phyloP scores from a whole-genome alignment of 805 yeast species.

The Myxozyma geophila region DNA sequence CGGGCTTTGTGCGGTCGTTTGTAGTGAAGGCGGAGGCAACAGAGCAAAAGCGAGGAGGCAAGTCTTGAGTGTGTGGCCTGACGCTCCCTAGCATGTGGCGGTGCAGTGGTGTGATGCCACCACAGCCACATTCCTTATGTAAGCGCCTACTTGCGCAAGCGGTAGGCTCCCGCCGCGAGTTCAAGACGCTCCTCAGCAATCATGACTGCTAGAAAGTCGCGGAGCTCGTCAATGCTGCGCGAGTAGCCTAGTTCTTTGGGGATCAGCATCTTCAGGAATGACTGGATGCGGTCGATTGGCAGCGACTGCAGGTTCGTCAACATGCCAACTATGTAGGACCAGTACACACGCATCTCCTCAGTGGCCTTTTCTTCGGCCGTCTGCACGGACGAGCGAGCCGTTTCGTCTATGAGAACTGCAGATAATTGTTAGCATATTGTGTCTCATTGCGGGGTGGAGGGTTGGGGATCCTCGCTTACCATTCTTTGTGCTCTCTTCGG shows the following conservation, averaged over 20 bases:
- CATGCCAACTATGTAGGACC: conserved; percentile 60
- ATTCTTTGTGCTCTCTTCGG: conserved; percentile 36
- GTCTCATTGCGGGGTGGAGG: not conserved
- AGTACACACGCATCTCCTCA: conserved; percentile 45
- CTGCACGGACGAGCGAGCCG: conserved; percentile 38
- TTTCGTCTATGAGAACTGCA: conserved; percentile 19
- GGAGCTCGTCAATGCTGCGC: conserved; percentile 50
- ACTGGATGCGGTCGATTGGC: conserved; percentile 56
- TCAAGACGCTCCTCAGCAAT: conserved; percentile 53
- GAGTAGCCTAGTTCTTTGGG: conserved; percentile 56
- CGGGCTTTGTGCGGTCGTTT: not conserved
- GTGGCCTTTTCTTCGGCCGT: conserved; percentile 41
- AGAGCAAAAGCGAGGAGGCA: conserved; percentile 14
- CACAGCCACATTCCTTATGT: conserved; percentile 6
- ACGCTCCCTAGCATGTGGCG: conserved; percentile 9
- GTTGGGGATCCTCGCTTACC: not conserved
- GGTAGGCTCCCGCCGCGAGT: conserved; percentile 46
- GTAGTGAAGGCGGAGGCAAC: conserved; percentile 1
- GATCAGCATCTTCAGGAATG: conserved; percentile 58
- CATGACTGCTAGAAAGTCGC: conserved; percentile 50
- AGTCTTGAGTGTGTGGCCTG: conserved; percentile 12
- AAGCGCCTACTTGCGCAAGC: conserved; percentile 40
- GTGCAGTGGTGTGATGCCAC: conserved; percentile 3
- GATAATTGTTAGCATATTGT: not conserved
- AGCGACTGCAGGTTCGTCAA: conserved; percentile 59